Conservation (phyloP, 331 rosid genomes). For the Quercus lobata region DNA sequence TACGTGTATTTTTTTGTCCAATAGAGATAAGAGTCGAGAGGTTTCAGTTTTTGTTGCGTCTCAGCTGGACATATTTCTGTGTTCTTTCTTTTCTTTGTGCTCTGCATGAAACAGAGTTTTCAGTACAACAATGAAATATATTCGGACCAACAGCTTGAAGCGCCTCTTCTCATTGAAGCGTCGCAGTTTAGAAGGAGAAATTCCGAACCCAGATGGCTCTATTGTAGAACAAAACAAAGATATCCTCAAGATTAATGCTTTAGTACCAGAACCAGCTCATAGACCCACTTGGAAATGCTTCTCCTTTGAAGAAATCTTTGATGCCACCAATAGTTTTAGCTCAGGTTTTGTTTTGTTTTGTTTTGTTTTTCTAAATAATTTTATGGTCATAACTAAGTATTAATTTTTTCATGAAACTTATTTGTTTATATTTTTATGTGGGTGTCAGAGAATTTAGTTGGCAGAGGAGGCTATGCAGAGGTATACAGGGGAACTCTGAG, state of each 20-base stretch:
- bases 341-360: constrained; percentile 49
- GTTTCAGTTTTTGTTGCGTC: constrained; percentile 5
- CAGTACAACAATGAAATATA: constrained; percentile 62
- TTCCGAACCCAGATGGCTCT: constrained; percentile 18
- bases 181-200: constrained; percentile 38
- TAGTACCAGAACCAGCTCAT: constrained; percentile 22
- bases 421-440: neutral
- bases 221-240: constrained; percentile 23
- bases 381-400: neutral
- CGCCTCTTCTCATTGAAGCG: constrained; percentile 76
- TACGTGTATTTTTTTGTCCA: neutral
- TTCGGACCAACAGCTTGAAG: constrained; percentile 58
- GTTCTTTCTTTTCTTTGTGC: neutral
- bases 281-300: constrained; percentile 94
- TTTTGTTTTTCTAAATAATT: neutral
- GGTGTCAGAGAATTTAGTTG: constrained; percentile 75
- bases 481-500: constrained; percentile 73
- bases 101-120: constrained; percentile 50
- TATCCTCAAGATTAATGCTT: constrained; percentile 14
- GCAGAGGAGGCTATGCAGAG: constrained; percentile 92
- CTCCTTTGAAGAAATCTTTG: constrained; percentile 62
- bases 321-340: constrained; percentile 79
- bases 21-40: neutral
- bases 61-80: constrained; percentile 15
- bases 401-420: neutral